Base-by-base conservation (phyloP, 495 filamentous ascomycete species). In the Penicillium argentinense region DNA sequence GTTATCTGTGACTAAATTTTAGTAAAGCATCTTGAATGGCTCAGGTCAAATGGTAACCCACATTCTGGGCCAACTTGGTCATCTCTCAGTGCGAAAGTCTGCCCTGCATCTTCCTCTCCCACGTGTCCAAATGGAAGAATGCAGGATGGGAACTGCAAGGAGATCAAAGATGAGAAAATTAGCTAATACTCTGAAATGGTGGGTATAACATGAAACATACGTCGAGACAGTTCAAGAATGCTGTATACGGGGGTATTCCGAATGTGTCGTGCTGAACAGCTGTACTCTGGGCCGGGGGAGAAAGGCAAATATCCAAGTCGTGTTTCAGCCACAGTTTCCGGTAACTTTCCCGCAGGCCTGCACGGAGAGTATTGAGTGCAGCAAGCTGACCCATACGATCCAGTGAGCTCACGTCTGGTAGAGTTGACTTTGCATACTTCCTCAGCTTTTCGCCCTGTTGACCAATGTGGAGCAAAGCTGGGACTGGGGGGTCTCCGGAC, bases 261-360 rank as follows among this genome's bases (percentile, higher is more conserved):
- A 66, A 77, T 2, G 50, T 63, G 55, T 78, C 74, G 52, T 78
- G 75, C 23, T 57, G 49, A 12, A 71, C 62, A 2, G 75, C 73
- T 5, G 72, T 75, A 8, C 47, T 64, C 45, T 73, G 67, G 18
- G 69, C 65, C 32, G 61, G 54, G 3, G 73, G 69, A 34, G 64
- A 57, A 11, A 78, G 17, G 19, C 72, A 56, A 1, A 62, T 64
- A 61, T 78, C 73, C 22, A 77, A 55, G 13, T 63, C 24, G 16
- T 68, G 46, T 30, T 58, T 38, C 3, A 63, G 54, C 54, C 63
- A 62, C 23, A 73, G 16, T 23, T 69, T 62, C 12, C 67, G 47
- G 25, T 60, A 74, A 13, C 19, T 29, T 29, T 59, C 59, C 0
- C 49, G 53, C 9, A 60, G 37, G 17, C 52, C 46, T 4, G 56